Evolutionary conservation across 257 asterid species (phyloP).

Genomic region (Nyctanthes arbortristis): DNA sequence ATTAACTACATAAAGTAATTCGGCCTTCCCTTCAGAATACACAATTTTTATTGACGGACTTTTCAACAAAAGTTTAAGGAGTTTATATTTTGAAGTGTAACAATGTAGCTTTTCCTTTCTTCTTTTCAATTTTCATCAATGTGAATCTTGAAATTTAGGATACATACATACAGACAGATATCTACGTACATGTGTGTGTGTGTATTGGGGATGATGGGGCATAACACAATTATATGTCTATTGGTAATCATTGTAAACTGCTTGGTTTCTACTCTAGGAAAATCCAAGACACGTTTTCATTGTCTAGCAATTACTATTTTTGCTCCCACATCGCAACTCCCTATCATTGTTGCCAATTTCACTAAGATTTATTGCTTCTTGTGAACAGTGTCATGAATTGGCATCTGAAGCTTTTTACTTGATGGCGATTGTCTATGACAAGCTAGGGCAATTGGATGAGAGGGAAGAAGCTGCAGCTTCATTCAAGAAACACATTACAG

Average conservation of each 20-base stretch:
- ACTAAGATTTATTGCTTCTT: slow-evolving; percentile 18
- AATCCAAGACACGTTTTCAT: background rate
- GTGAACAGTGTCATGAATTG: slow-evolving; percentile 74
- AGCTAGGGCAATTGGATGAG: slow-evolving; percentile 63
- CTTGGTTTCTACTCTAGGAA: background rate
- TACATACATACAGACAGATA: too few relatives aligned
- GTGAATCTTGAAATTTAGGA: background rate
- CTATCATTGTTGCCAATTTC: background rate
- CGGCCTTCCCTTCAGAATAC: background rate
- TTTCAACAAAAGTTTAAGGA: background rate
- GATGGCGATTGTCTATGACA: slow-evolving; percentile 75
- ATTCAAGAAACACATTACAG: slow-evolving; percentile 67
- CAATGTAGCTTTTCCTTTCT: background rate
- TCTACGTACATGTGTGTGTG: too few relatives aligned
- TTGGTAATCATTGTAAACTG: background rate
- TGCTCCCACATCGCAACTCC: background rate
- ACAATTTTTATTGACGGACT: too few relatives aligned
- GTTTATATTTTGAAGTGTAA: too few relatives aligned
- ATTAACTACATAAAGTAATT: background rate
- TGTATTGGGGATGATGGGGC: background rate
- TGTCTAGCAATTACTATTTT: background rate
- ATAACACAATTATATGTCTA: background rate
- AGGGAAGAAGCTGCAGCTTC: slow-evolving; percentile 85
- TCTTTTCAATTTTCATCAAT: background rate
- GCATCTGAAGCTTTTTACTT: slow-evolving; percentile 89